Conservation (phyloP, 352 stramenopile species). For the Globisporangium camurandrum region DNA sequence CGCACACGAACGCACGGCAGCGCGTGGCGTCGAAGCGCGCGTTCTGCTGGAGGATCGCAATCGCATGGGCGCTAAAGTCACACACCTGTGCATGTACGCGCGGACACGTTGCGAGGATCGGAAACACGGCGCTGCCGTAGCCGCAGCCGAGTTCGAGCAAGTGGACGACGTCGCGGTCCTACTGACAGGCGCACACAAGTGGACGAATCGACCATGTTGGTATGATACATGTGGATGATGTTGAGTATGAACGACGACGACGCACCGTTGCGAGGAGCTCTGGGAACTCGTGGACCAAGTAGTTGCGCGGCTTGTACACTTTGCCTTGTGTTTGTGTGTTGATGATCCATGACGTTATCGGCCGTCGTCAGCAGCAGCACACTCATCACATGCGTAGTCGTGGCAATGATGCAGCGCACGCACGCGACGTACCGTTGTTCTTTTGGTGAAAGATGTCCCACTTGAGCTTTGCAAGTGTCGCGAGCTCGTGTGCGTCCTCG, state of each 20-base stretch:
- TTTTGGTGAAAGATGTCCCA: conserved; percentile 74
- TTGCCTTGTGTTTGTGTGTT: no score
- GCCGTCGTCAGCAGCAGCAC: not conserved
- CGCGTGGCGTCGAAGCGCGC: conserved; percentile 32
- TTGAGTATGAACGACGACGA: not conserved
- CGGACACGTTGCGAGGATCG: conserved; percentile 59
- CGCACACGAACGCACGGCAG: conserved; percentile 67
- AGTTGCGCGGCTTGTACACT: conserved; percentile 79
- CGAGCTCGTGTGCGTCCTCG: conserved; percentile 21
- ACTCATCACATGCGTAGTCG: not conserved
- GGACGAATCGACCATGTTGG: no score
- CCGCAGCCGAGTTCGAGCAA: conserved; percentile 81
- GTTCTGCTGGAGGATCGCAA: conserved; percentile 56
- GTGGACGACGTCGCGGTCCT: conserved; percentile 26
- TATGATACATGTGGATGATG: no score
- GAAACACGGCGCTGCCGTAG: conserved; percentile 84
- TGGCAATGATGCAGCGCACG: not conserved
- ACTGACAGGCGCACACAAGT: no score
- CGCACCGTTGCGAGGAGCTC: conserved; percentile 39
- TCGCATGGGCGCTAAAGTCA: conserved; percentile 79
- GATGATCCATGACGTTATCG: no score
- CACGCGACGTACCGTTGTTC: conserved; percentile 44
- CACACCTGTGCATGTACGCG: conserved; percentile 66
- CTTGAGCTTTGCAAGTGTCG: conserved; percentile 47
- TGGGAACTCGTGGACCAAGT: conserved; percentile 74